Percentiles rank a stretch among this genome's conserved stretches.
Evolutionary conservation across 78 protist species (phyloP).

Genomic region (Acrasis kona): DNA sequence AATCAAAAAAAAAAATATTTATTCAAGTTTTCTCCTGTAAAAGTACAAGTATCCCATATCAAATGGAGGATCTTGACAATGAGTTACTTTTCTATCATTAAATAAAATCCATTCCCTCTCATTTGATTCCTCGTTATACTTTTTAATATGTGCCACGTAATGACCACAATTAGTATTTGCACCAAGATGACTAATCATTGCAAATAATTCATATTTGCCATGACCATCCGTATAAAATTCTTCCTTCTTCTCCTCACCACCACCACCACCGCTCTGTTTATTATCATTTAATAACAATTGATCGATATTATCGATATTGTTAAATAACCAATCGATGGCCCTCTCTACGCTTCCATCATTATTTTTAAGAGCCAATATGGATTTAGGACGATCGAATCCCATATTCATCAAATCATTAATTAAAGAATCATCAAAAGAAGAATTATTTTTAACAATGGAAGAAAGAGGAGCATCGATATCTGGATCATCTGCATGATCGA

Average conservation of each 20-base stretch:
- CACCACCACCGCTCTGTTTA: background rate
- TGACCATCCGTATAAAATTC: background rate
- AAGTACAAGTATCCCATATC: conserved; percentile 79
- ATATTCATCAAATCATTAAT: background rate
- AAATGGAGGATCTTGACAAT: conserved; percentile 71
- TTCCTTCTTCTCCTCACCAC: background rate
- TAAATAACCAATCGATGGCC: conserved; percentile 82
- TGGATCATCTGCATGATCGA: conserved; percentile 38
- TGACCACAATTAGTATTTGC: conserved; percentile 68
- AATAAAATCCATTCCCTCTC: conserved; percentile 54
- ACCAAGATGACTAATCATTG: conserved; percentile 82
- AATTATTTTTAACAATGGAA: background rate
- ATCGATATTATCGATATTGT: conserved; percentile 58
- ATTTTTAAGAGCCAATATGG: background rate
- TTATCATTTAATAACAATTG: background rate
- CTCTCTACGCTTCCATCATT: conserved; percentile 17
- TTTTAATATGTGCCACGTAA: conserved; percentile 82
- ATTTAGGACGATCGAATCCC: background rate
- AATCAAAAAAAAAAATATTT: too few species aligned
- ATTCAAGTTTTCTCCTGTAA: conserved; percentile 33
- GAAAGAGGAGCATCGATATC: conserved; percentile 27
- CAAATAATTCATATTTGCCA: conserved; percentile 51
- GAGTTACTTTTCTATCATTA: conserved; percentile 84
- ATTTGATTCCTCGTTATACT: conserved; percentile 39
- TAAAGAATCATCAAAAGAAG: background rate